These are phyloP conservation scores for Lentinula edodes DNA, from an alignment of 768 basidiomycete genomes.

Conservation along the genomic window DNA sequence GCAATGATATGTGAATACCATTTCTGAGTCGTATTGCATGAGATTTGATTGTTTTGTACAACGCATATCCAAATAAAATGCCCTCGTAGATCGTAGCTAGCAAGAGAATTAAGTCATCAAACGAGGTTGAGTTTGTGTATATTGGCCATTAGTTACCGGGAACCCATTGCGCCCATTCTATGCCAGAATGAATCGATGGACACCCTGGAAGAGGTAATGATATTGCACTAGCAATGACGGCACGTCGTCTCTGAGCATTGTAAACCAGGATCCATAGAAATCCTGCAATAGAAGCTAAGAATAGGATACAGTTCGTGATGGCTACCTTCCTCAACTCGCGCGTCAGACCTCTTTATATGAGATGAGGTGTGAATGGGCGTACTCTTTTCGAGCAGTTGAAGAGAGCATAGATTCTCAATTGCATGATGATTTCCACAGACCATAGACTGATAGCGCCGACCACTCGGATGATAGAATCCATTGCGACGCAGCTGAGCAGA, in stretches of 20 bases:
- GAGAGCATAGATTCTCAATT: conserved; percentile 38
- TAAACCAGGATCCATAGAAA: conserved; percentile 36
- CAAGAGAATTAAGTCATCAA: neutral
- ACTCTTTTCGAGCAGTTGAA: conserved; percentile 35
- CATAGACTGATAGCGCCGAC: conserved; percentile 40
- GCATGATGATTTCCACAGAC: conserved; percentile 46
- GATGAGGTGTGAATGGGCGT: neutral
- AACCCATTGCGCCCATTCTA: conserved; percentile 41
- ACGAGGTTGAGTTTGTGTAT: neutral
- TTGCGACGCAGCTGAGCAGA: conserved; percentile 32
- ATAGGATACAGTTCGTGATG: conserved; percentile 31
- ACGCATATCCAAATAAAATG: conserved; percentile 24
- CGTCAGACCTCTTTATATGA: neutral
- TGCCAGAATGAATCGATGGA: conserved; percentile 33
- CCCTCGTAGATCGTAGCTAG: conserved; percentile 36
- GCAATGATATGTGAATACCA: conserved; percentile 23
- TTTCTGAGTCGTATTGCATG: conserved; percentile 18
- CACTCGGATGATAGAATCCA: conserved; percentile 37
- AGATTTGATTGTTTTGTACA: conserved; percentile 26
- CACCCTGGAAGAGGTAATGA: conserved; percentile 35
- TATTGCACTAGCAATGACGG: conserved; percentile 30
- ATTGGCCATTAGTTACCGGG: conserved; percentile 24
- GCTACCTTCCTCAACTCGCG: conserved; percentile 24
- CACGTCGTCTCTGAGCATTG: conserved; percentile 29
- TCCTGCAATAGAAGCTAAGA: conserved; percentile 32